Percentiles rank a stretch among this genome's conserved stretches.
Conservation (phyloP, 2,329 filamentous ascomycete genomes). For the Sclerotinia subarctica region DNA sequence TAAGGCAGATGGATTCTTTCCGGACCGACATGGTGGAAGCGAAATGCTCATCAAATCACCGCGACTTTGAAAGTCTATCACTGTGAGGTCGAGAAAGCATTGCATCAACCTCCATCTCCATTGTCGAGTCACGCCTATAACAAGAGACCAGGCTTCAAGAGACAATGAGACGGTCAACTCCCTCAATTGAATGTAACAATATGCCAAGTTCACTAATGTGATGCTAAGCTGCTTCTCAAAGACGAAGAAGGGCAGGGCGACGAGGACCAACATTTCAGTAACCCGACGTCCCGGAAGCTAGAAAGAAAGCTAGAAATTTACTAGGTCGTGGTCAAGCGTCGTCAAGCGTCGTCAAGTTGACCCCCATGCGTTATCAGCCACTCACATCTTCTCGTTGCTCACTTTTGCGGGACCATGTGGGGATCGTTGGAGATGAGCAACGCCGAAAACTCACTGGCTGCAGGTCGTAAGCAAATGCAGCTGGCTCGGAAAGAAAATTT, state of each 20-base stretch:
- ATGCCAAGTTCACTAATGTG: not conserved
- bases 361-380: not conserved
- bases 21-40: constrained; percentile 8
- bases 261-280: not conserved
- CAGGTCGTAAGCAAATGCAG: not conserved
- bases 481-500: constrained; percentile 10
- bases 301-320: not conserved
- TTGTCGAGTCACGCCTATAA: not conserved
- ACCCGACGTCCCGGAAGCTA: not conserved
- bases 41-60: constrained; percentile 10
- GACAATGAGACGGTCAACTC: not conserved
- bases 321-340: not conserved
- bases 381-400: not conserved
- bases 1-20: not conserved
- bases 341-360: not conserved
- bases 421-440: constrained; percentile 4
- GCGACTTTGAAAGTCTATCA: not conserved
- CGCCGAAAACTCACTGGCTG: not conserved
- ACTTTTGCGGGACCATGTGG: not conserved
- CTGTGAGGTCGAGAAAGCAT: not conserved
- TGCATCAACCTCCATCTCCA: not conserved
- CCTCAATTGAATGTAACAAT: not conserved
- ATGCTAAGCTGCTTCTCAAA: not conserved
- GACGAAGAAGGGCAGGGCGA: not conserved
- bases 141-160: not conserved